phyloP scores from a whole-genome alignment of 108 stramenopile genomes.

The Skeletonema costatum region DNA sequence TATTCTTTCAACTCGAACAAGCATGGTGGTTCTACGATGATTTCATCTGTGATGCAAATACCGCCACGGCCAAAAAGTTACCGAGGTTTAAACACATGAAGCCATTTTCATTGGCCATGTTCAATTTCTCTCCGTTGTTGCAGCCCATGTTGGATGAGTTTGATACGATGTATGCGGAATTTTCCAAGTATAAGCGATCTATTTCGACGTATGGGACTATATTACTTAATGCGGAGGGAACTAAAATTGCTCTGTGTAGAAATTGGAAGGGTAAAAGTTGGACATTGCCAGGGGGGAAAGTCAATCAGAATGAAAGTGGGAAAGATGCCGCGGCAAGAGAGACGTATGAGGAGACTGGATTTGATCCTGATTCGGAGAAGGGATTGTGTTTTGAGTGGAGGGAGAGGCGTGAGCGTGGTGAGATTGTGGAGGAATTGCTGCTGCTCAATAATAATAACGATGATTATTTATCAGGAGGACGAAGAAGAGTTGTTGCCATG shows the following conservation, averaged over 20 bases:
- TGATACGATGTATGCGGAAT: slow-evolving; percentile 72
- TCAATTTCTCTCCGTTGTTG: slow-evolving; percentile 68
- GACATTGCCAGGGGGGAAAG: slow-evolving; percentile 88
- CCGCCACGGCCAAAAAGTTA: background rate
- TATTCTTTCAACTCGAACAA: slow-evolving; percentile 93
- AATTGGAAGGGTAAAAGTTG: slow-evolving; percentile 70
- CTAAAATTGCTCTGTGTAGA: slow-evolving; percentile 65
- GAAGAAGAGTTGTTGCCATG: slow-evolving; percentile 35
- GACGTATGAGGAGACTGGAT: slow-evolving; percentile 92
- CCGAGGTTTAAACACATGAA: slow-evolving; percentile 63
- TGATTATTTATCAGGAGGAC: background rate
- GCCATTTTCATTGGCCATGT: slow-evolving; percentile 73
- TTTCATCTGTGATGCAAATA: slow-evolving; percentile 66
- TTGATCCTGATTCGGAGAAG: slow-evolving; percentile 68
- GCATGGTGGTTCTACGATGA: slow-evolving; percentile 95
- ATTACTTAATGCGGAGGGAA: slow-evolving; percentile 58
- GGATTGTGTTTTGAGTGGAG: slow-evolving; percentile 45
- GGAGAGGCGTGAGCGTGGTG: slow-evolving; percentile 21
- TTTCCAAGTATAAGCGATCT: slow-evolving; percentile 69
- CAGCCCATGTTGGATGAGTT: slow-evolving; percentile 51
- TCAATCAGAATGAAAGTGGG: slow-evolving; percentile 83
- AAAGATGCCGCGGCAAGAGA: slow-evolving; percentile 79
- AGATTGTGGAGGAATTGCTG: slow-evolving; percentile 20
- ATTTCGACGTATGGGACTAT: slow-evolving; percentile 89
- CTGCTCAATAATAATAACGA: background rate